Evolutionary conservation across 768 basidiomycete species (phyloP).

Genomic region (Termitomyces sp.): DNA sequence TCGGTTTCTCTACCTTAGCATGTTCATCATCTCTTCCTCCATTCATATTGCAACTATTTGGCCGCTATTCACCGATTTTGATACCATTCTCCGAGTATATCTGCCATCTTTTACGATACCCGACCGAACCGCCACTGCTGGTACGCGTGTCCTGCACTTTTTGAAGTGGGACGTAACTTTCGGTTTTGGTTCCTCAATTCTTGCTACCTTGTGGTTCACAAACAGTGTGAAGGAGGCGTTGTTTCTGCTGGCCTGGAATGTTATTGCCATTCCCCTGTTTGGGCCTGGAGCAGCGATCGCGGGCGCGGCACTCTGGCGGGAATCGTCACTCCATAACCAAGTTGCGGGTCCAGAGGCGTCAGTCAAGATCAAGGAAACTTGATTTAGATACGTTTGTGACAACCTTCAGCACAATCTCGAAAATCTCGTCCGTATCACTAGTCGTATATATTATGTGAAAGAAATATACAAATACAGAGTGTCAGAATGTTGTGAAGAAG

Average conservation of each 20-base stretch:
- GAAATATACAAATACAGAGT: background rate
- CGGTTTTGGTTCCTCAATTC: slow-evolving; percentile 35
- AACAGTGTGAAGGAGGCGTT: slow-evolving; percentile 29
- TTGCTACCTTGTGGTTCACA: slow-evolving; percentile 52
- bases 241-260: slow-evolving; percentile 41
- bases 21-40: slow-evolving; percentile 42
- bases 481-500: background rate
- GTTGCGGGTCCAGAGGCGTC: background rate
- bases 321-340: slow-evolving; percentile 25
- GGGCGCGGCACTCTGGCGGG: slow-evolving; percentile 50
- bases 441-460: background rate
- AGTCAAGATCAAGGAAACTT: slow-evolving; percentile 6
- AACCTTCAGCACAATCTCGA: background rate
- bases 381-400: background rate
- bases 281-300: slow-evolving; percentile 54
- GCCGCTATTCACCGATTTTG: slow-evolving; percentile 31
- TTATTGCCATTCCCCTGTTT: slow-evolving; percentile 36
- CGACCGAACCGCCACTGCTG: slow-evolving; percentile 23
- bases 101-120: slow-evolving; percentile 35
- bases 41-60: slow-evolving; percentile 40
- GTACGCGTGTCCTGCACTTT: slow-evolving; percentile 35
- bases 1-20: slow-evolving; percentile 35
- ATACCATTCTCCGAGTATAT: slow-evolving; percentile 31
- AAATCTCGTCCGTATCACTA: background rate
- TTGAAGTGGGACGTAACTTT: slow-evolving; percentile 53